Evolutionary conservation across 2,329 filamentous ascomycete species (phyloP).

Genomic region (Leptodontidium sp.): DNA sequence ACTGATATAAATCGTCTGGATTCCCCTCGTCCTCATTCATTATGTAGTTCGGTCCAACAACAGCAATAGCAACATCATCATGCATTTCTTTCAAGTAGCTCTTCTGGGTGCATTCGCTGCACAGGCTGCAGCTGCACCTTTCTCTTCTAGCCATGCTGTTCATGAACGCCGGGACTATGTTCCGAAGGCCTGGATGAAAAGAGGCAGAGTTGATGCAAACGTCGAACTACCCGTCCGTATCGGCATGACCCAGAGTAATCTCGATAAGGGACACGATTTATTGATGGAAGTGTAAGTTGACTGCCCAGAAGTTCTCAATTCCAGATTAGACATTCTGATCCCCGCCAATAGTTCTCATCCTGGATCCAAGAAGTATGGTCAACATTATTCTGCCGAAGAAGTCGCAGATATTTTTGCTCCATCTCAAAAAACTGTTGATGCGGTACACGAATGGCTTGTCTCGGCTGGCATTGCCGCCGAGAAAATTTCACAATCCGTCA

Average conservation of each 20-base stretch:
- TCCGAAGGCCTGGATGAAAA: conserved; percentile 36
- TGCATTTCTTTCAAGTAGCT: conserved; percentile 33
- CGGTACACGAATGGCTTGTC: conserved; percentile 61
- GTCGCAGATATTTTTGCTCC: conserved; percentile 55
- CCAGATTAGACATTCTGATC: background rate
- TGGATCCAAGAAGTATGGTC: conserved; percentile 54
- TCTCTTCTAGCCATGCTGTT: conserved; percentile 32
- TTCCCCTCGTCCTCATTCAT: background rate
- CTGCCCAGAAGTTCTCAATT: background rate
- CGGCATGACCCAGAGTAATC: conserved; percentile 55
- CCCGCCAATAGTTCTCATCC: conserved; percentile 48
- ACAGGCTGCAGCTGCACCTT: conserved; percentile 30
- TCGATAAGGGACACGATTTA: conserved; percentile 54
- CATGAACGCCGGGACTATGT: conserved; percentile 37
- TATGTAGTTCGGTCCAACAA: background rate
- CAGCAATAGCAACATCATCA: conserved; percentile 10
- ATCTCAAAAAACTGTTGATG: conserved; percentile 54
- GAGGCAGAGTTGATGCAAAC: conserved; percentile 28
- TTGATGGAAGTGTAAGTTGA: conserved; percentile 50
- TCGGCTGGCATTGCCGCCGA: conserved; percentile 58
- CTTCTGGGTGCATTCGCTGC: conserved; percentile 30
- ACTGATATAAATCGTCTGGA: background rate
- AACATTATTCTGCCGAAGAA: conserved; percentile 53
- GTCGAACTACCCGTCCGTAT: conserved; percentile 44
- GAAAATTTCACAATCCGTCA: conserved; percentile 56